These are phyloP conservation scores for Leavenworthia alabamica DNA, from an alignment of 345 rosid species.

Conservation along the genomic window DNA sequence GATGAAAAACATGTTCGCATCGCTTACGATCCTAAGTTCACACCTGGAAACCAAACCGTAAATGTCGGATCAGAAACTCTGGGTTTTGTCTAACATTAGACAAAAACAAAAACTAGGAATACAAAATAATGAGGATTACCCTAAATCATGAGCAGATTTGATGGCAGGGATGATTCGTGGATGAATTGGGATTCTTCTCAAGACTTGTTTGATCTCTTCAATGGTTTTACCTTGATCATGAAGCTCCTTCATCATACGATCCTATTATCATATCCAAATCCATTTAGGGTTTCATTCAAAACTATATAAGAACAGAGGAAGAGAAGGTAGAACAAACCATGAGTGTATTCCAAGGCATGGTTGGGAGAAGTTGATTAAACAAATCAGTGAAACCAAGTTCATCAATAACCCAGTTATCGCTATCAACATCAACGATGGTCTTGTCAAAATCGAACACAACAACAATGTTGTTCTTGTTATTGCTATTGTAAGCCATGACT, in stretches of 20 bases:
- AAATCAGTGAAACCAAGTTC: conserved; percentile 63
- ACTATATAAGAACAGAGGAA: not conserved
- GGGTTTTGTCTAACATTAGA: conserved; percentile 7
- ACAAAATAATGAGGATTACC: conserved; percentile 15
- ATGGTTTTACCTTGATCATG: conserved; percentile 55
- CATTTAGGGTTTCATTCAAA: not conserved
- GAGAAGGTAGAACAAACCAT: conserved; percentile 43
- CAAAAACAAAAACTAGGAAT: not conserved
- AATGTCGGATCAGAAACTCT: conserved; percentile 11
- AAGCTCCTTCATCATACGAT: conserved; percentile 69
- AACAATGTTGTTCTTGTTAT: conserved; percentile 31
- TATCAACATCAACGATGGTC: conserved; percentile 80
- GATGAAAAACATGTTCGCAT: conserved; percentile 71
- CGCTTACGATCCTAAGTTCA: conserved; percentile 74
- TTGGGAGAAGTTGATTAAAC: conserved; percentile 77
- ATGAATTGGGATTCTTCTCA: conserved; percentile 53
- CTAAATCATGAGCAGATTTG: conserved; percentile 63
- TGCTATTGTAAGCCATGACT: conserved; percentile 26
- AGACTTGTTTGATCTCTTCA: conserved; percentile 50
- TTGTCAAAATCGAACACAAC: conserved; percentile 79
- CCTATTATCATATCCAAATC: conserved; percentile 35
- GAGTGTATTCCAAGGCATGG: conserved; percentile 88
- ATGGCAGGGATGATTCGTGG: conserved; percentile 62
- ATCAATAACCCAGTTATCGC: conserved; percentile 80
- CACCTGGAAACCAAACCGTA: conserved; percentile 44